Conservation (phyloP, 164 flowering plant species). For the Magnolia sinica region DNA sequence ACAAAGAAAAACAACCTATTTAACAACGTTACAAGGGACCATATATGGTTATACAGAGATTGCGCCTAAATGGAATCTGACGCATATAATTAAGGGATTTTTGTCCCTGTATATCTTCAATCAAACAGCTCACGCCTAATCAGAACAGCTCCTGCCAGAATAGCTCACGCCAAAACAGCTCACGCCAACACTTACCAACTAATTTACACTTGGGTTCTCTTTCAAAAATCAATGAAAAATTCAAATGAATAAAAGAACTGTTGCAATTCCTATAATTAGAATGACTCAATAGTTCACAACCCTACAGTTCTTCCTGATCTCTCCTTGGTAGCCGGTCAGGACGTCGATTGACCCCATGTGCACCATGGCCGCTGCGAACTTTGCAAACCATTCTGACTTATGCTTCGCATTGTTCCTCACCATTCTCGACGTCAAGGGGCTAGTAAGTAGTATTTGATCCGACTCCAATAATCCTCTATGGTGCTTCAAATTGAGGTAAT, state of each 20-base stretch:
- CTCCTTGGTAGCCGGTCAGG: conserved; percentile 4
- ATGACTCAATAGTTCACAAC: conserved; percentile 8
- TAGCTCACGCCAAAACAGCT: too few relatives aligned
- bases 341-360: conserved; percentile 8
- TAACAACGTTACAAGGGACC: too few relatives aligned
- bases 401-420: conserved; percentile 4
- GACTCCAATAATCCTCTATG: conserved; percentile 8
- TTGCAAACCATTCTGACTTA: conserved; percentile 27
- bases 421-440: neutral
- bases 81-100: too few relatives aligned
- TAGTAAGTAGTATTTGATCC: neutral
- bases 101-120: too few relatives aligned
- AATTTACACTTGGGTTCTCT: neutral
- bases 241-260: neutral
- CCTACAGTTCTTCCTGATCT: conserved; percentile 6
- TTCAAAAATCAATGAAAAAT: too few relatives aligned
- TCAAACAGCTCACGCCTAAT: too few relatives aligned
- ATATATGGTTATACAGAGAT: too few relatives aligned
- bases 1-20: too few relatives aligned
- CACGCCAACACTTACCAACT: too few relatives aligned
- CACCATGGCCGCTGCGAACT: conserved; percentile 4
- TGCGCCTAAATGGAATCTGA: too few relatives aligned
- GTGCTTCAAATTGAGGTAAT: conserved; percentile 5
- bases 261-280: neutral
- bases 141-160: too few relatives aligned